These are phyloP conservation scores for Chalara sp. DNA, from an alignment of 2,329 filamentous ascomycete species.

Conservation along the genomic window DNA sequence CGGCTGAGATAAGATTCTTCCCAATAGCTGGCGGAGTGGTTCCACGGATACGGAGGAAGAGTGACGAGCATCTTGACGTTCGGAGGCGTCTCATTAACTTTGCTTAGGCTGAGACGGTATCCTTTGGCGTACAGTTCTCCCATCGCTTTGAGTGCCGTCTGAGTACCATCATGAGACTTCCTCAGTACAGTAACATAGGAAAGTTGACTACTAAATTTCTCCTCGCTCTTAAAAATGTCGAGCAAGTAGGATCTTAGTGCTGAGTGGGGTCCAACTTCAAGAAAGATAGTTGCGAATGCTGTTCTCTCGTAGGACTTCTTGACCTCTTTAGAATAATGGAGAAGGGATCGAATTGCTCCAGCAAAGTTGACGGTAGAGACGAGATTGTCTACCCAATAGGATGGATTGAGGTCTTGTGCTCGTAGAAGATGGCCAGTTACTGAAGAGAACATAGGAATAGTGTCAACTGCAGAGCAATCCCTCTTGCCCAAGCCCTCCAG, in stretches of 20 bases:
- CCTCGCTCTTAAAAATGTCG: neutral
- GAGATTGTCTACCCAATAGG: constrained; percentile 40
- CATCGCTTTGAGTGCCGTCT: neutral
- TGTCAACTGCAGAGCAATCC: too few relatives aligned
- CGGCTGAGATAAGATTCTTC: constrained; percentile 41
- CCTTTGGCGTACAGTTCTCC: constrained; percentile 1
- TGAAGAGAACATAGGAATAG: too few relatives aligned
- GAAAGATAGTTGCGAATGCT: neutral
- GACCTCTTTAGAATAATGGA: too few relatives aligned
- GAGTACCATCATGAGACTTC: neutral
- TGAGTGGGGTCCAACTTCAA: constrained; percentile 13
- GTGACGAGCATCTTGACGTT: constrained; percentile 28
- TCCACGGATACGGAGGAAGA: constrained; percentile 46
- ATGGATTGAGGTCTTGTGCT: too few relatives aligned
- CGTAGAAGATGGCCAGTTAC: too few relatives aligned
- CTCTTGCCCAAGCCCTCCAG: too few relatives aligned
- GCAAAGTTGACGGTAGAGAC: constrained; percentile 35
- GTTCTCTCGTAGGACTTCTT: too few relatives aligned
- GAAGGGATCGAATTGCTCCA: neutral
- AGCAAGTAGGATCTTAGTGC: constrained; percentile 1
- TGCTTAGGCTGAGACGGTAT: constrained; percentile 1
- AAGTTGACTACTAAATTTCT: neutral
- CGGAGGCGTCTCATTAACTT: constrained; percentile 2
- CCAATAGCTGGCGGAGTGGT: constrained; percentile 45
- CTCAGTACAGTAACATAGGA: neutral